Percentiles rank a stretch among this genome's conserved stretches.
These are phyloP conservation scores for Zostera marina DNA, from an alignment of 116 monocot genomes.

Conservation along the genomic window DNA sequence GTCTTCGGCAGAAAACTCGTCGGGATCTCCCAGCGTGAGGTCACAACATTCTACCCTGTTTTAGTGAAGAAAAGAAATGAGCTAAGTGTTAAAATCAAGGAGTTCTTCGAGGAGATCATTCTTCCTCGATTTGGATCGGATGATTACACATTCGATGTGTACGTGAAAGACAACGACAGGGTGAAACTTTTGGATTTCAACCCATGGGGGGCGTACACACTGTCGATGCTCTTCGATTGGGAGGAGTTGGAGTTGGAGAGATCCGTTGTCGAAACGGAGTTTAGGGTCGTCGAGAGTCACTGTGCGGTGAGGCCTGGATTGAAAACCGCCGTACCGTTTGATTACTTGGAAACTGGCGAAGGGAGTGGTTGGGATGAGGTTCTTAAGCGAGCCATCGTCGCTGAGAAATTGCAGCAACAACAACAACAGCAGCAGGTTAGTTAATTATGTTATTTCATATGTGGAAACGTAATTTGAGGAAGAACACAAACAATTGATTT, in stretches of 20 bases:
- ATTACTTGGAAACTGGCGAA: conserved; percentile 60
- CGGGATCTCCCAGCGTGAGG: conserved; percentile 51
- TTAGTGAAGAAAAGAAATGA: conserved; percentile 27
- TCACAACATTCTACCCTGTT: conserved; percentile 56
- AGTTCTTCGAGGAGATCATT: conserved; percentile 47
- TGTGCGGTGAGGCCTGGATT: conserved; percentile 61
- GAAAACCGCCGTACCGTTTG: conserved; percentile 75
- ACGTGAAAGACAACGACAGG: conserved; percentile 22
- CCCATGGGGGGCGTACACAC: conserved; percentile 60
- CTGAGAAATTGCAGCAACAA: conserved; percentile 37
- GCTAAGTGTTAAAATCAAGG: conserved; percentile 15
- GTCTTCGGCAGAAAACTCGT: conserved; percentile 23
- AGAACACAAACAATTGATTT: too few relatives aligned
- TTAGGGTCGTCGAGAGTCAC: conserved; percentile 41
- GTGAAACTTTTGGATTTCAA: conserved; percentile 75
- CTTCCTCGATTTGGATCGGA: conserved; percentile 24
- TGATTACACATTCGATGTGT: conserved; percentile 62
- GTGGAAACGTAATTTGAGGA: too few relatives aligned
- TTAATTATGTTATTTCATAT: too few relatives aligned
- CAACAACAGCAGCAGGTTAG: conserved; percentile 25
- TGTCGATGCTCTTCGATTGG: conserved; percentile 65
- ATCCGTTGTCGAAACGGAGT: conserved; percentile 15
- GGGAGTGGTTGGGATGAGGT: conserved; percentile 91
- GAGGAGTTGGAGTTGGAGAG: conserved; percentile 45
- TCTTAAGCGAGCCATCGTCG: conserved; percentile 32